Conservation (phyloP, 2,329 filamentous ascomycete genomes). For the Nemania bipapillata region DNA sequence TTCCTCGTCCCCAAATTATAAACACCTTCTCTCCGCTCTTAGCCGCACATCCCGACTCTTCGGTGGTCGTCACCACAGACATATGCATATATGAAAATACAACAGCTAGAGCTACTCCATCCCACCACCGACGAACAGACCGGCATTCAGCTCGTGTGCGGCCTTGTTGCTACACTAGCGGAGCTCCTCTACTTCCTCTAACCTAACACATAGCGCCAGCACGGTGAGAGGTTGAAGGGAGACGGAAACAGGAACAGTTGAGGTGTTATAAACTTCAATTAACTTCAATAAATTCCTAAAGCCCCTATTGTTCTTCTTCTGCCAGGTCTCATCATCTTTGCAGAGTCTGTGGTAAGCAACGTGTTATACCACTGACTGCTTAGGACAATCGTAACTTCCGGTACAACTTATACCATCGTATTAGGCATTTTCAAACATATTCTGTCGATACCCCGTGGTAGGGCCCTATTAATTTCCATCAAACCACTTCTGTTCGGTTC, state of each 20-base stretch:
- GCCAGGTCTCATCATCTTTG: conserved; percentile 69
- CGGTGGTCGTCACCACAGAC: conserved; percentile 71
- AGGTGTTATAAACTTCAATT: conserved; percentile 27
- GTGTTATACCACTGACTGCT: conserved; percentile 77
- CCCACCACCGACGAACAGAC: conserved; percentile 74
- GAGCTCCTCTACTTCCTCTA: conserved; percentile 71
- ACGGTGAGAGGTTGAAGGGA: conserved; percentile 25
- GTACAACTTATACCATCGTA: conserved; percentile 73
- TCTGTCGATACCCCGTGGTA: conserved; percentile 79
- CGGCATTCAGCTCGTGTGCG: conserved; percentile 70
- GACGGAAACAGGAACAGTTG: conserved; percentile 9
- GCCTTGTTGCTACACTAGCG: conserved; percentile 63
- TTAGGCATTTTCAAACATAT: conserved; percentile 80
- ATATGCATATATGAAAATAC: conserved; percentile 76
- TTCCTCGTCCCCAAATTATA: conserved; percentile 76
- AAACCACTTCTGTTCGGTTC: conserved; percentile 72
- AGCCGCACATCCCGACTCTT: conserved; percentile 74
- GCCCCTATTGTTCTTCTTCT: conserved; percentile 63
- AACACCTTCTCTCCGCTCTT: conserved; percentile 74
- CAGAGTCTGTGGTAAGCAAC: conserved; percentile 74
- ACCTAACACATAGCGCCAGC: conserved; percentile 50
- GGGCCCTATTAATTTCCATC: conserved; percentile 75
- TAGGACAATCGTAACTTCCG: conserved; percentile 70
- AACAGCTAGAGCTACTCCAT: conserved; percentile 68
- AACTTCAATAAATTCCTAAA: conserved; percentile 53